Evolutionary conservation across 2,329 filamentous ascomycete species (phyloP).

Genomic region (Penicillium sp.): DNA sequence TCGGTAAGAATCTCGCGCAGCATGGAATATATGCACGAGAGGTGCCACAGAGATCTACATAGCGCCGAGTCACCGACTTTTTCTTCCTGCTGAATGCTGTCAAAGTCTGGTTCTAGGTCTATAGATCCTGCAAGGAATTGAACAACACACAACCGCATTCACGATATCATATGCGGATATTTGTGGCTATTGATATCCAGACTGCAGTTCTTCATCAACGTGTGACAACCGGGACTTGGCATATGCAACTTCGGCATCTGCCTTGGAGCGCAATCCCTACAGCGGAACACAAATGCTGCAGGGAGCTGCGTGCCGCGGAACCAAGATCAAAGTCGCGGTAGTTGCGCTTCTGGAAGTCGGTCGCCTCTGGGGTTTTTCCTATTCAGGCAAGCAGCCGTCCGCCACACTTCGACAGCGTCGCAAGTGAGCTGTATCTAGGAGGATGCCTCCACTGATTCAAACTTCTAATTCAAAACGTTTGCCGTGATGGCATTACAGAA

Average conservation of each 20-base stretch:
- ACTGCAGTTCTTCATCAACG: background rate
- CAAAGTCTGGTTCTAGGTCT: background rate
- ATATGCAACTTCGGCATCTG: background rate
- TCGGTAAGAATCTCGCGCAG: background rate
- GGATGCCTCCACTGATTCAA: too few species aligned
- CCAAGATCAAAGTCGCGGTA: too few species aligned
- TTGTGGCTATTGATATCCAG: background rate
- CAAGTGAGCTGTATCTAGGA: too few species aligned
- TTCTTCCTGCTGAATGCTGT: background rate
- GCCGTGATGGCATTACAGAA: too few species aligned
- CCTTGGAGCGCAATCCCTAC: background rate
- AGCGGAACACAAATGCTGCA: background rate
- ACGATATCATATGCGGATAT: constrained; percentile 2
- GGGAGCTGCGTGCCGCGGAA: too few species aligned
- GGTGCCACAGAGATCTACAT: background rate
- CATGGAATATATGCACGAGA: background rate
- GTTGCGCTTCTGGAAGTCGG: too few species aligned
- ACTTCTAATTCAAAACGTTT: too few species aligned
- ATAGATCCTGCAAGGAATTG: background rate
- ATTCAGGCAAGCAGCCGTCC: background rate
- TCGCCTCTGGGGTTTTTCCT: background rate
- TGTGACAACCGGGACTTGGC: background rate
- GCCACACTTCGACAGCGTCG: background rate
- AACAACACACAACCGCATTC: background rate
- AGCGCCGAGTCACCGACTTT: background rate